A percentile compares a stretch with the other conserved stretches of the same genome.
phyloP scores from a whole-genome alignment of 2,329 filamentous ascomycete genomes.

The Trichoderma sp. region DNA sequence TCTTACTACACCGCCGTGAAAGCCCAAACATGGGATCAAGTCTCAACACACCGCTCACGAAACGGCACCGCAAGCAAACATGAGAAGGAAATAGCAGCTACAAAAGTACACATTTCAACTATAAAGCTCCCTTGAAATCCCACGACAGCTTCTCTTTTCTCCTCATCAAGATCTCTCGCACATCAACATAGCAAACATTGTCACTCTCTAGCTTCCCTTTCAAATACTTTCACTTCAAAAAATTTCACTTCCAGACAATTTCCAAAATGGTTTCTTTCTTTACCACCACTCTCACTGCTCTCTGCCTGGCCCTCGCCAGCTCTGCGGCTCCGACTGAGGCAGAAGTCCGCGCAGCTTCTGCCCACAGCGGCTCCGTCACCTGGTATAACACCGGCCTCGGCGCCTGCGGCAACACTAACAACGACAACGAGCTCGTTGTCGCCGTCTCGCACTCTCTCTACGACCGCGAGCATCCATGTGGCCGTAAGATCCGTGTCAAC shows the following conservation, averaged over 20 bases:
- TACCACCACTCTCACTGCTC: neutral
- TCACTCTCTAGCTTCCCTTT: neutral
- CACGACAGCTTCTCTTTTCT: neutral
- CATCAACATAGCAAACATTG: neutral
- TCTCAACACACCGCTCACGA: neutral
- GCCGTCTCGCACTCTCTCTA: slow-evolving; percentile 67
- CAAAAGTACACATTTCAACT: neutral
- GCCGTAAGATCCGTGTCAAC: slow-evolving; percentile 60
- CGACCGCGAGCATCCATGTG: slow-evolving; percentile 60
- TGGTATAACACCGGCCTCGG: slow-evolving; percentile 67
- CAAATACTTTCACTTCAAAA: neutral
- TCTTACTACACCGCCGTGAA: neutral
- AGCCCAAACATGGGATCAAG: neutral
- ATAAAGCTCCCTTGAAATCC: slow-evolving; percentile 13
- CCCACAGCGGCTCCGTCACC: slow-evolving; percentile 24
- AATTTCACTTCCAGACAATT: neutral
- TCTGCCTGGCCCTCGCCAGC: slow-evolving; percentile 12
- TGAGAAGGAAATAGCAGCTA: neutral
- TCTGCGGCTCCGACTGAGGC: slow-evolving; percentile 15
- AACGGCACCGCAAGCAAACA: neutral
- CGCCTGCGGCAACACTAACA: slow-evolving; percentile 63
- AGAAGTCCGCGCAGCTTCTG: neutral
- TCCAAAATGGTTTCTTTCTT: slow-evolving; percentile 20
- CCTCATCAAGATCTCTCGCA: neutral
- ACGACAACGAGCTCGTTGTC: slow-evolving; percentile 57